Percentiles rank a stretch among this genome's conserved stretches.
phyloP scores from a whole-genome alignment of 192 early-diverging fungal genomes.

The Linnemannia schmuckeri region DNA sequence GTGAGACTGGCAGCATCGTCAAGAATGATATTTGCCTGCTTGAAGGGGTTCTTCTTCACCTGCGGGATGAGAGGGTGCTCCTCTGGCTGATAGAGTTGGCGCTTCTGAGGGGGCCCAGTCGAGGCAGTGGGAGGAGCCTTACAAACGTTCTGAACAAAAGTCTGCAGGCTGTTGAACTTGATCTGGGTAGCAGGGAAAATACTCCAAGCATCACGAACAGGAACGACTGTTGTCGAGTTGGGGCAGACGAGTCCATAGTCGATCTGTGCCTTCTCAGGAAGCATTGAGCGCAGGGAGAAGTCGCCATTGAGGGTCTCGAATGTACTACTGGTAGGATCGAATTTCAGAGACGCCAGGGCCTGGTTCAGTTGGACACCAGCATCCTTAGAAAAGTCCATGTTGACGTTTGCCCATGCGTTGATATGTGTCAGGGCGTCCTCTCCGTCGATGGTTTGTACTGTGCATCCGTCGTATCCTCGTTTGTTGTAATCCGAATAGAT shows the following conservation, averaged over 20 bases:
- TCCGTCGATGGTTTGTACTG: conserved; percentile 32
- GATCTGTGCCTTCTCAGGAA: conserved; percentile 6
- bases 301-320: conserved; percentile 1
- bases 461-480: conserved; percentile 26
- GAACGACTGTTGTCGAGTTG: background rate
- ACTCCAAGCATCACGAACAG: background rate
- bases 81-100: background rate
- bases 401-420: conserved; percentile 4
- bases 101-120: background rate
- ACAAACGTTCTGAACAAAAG: background rate
- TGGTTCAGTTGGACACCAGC: conserved; percentile 41
- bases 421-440: conserved; percentile 8
- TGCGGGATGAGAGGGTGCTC: background rate
- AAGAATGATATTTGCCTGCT: background rate
- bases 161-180: background rate
- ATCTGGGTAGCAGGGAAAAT: background rate
- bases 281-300: background rate
- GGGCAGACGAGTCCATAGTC: conserved; percentile 15
- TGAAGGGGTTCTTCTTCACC: background rate
- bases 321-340: background rate
- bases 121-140: background rate
- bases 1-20: background rate
- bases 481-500: background rate
- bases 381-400: conserved; percentile 32
- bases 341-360: conserved; percentile 21